These are phyloP conservation scores for Diversispora eburnea DNA, from an alignment of 192 early-diverging fungal genomes.

Conservation along the genomic window DNA sequence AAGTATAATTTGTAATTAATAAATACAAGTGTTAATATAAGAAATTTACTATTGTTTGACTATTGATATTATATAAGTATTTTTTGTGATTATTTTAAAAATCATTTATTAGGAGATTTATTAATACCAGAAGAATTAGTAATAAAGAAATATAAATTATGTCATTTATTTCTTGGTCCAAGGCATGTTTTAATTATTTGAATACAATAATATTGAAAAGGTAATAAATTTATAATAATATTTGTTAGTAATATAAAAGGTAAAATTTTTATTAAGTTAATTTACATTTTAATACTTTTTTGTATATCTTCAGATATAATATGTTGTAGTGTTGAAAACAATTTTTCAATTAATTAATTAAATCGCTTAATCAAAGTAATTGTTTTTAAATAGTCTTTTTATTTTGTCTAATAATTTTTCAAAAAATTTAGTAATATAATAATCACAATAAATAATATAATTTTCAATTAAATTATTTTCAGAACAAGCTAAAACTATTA, in stretches of 20 bases:
- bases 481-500: too few relatives aligned
- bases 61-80: too few relatives aligned
- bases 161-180: neutral
- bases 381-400: neutral
- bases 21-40: too few relatives aligned
- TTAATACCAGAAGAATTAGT: slow-evolving; percentile 1
- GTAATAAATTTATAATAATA: neutral
- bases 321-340: too few relatives aligned
- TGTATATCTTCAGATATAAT: too few relatives aligned
- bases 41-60: too few relatives aligned
- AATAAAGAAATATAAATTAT: neutral
- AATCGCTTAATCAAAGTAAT: too few relatives aligned
- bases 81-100: neutral
- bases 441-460: neutral
- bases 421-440: neutral
- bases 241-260: neutral
- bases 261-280: neutral
- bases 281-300: slow-evolving; percentile 4
- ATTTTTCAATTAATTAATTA: too few relatives aligned
- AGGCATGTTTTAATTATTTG: neutral
- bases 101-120: slow-evolving; percentile 4
- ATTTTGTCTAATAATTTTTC: neutral
- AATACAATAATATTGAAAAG: neutral
- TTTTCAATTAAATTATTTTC: too few relatives aligned
- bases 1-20: too few relatives aligned